Conservation (phyloP, 2,329 filamentous ascomycete species). For the Stenocarpella maydis region DNA sequence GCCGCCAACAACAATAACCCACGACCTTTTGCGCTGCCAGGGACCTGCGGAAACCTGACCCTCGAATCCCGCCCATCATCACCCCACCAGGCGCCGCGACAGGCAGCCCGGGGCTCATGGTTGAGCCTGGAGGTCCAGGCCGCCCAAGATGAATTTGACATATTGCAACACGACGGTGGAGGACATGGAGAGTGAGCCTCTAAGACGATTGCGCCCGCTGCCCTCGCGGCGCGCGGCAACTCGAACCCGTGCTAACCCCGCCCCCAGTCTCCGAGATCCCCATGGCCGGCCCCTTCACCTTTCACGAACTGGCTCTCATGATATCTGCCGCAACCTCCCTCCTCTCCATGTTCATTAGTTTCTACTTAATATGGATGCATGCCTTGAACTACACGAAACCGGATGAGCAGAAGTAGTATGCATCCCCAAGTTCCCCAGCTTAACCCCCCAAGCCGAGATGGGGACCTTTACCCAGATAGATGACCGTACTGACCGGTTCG, state of each 20-base stretch:
- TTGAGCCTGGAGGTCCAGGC: conserved; percentile 20
- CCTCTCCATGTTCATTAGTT: conserved; percentile 60
- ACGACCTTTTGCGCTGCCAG: neutral
- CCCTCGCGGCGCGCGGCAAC: neutral
- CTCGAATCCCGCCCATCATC: conserved; percentile 9
- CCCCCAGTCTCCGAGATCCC: conserved; percentile 56
- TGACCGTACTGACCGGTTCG: conserved; percentile 19
- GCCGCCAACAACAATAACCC: conserved; percentile 3
- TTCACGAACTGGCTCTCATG: conserved; percentile 63
- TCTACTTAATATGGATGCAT: conserved; percentile 67
- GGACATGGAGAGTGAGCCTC: conserved; percentile 39
- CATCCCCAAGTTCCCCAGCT: neutral
- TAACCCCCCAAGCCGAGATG: neutral
- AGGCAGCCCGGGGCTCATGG: conserved; percentile 9
- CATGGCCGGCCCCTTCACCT: conserved; percentile 58
- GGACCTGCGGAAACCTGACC: neutral
- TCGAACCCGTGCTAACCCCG: conserved; percentile 43
- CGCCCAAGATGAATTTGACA: conserved; percentile 30
- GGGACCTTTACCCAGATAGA: neutral
- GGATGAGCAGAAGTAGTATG: conserved; percentile 65
- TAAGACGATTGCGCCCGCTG: neutral
- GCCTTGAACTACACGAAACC: conserved; percentile 68
- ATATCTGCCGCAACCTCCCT: conserved; percentile 58
- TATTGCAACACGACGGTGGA: conserved; percentile 35
- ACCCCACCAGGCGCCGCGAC: conserved; percentile 4